Conservation (phyloP, 495 filamentous ascomycete species). For the Cercophora sp. region DNA sequence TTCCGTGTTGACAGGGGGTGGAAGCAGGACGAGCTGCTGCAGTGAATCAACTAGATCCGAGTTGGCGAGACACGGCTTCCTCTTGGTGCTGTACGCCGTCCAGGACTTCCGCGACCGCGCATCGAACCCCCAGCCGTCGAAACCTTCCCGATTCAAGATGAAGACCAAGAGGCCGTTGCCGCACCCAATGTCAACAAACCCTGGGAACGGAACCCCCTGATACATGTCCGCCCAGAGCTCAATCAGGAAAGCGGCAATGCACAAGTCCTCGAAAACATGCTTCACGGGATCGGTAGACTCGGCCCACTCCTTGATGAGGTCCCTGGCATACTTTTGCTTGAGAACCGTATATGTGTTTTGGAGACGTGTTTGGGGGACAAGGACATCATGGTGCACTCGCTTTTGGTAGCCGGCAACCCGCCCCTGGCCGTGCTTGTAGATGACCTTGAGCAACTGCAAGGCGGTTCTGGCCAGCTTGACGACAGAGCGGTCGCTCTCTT, state of each 20-base stretch:
- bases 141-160: slow-evolving; percentile 78
- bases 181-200: slow-evolving; percentile 94
- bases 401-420: slow-evolving; percentile 62
- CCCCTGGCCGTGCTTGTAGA: slow-evolving; percentile 75
- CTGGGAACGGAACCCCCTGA: slow-evolving; percentile 58
- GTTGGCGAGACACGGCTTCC: slow-evolving; percentile 27
- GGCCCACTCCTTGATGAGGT: slow-evolving; percentile 66
- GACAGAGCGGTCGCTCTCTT: slow-evolving; percentile 30
- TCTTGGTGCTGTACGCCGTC: slow-evolving; percentile 56
- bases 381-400: slow-evolving; percentile 67
- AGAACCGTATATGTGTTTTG: slow-evolving; percentile 81
- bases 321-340: slow-evolving; percentile 68
- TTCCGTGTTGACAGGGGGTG: slow-evolving; percentile 41
- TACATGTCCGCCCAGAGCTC: slow-evolving; percentile 93
- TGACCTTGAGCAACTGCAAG: slow-evolving; percentile 60
- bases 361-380: slow-evolving; percentile 67
- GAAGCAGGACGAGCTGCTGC: slow-evolving; percentile 71
- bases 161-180: slow-evolving; percentile 93
- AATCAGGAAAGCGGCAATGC: slow-evolving; percentile 89
- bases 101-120: slow-evolving; percentile 79
- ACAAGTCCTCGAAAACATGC: slow-evolving; percentile 90
- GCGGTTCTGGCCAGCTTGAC: slow-evolving; percentile 66
- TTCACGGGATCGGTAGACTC: slow-evolving; percentile 85
- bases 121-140: slow-evolving; percentile 85
- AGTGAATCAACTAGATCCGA: slow-evolving; percentile 37